Evolutionary conservation across 2,329 filamentous ascomycete species (phyloP).

Genomic region (Epicoccum nigrum): DNA sequence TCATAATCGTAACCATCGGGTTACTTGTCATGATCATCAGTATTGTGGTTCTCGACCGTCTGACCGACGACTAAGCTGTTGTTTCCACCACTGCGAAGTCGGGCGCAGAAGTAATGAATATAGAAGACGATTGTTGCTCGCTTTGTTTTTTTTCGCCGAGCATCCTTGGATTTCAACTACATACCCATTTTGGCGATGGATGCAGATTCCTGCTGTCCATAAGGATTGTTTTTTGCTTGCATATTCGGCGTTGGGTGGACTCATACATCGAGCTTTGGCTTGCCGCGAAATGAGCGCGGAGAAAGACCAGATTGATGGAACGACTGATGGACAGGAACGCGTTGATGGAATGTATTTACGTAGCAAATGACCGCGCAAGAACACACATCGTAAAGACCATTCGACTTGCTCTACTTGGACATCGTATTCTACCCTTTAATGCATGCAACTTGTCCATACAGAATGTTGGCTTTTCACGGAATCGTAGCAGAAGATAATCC

Average conservation of each 20-base stretch:
- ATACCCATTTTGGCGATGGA: constrained; percentile 40
- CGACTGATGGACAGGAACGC: constrained; percentile 21
- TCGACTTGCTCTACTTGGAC: neutral
- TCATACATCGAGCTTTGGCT: constrained; percentile 9
- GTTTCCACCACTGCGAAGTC: neutral
- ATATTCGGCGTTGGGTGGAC: constrained; percentile 35
- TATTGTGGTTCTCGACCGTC: constrained; percentile 76
- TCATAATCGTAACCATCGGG: constrained; percentile 95
- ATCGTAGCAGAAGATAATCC: too few relatives aligned
- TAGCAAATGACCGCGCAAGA: constrained; percentile 35
- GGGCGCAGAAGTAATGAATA: constrained; percentile 18
- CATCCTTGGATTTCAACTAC: constrained; percentile 36
- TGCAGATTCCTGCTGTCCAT: constrained; percentile 34
- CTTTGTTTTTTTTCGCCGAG: constrained; percentile 35
- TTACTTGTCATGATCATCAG: constrained; percentile 96
- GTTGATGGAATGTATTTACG: constrained; percentile 35
- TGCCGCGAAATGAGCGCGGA: constrained; percentile 4
- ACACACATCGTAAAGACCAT: constrained; percentile 18
- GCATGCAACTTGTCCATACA: too few relatives aligned
- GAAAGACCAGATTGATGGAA: constrained; percentile 11
- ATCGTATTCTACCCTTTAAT: too few relatives aligned
- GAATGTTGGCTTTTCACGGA: too few relatives aligned
- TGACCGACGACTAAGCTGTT: constrained; percentile 50
- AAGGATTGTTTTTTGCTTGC: constrained; percentile 36
- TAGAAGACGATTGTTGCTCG: constrained; percentile 20